A percentile compares a stretch with the other conserved stretches of the same genome.
phyloP scores from a whole-genome alignment of 805 yeast species.

The Candida michaelii region DNA sequence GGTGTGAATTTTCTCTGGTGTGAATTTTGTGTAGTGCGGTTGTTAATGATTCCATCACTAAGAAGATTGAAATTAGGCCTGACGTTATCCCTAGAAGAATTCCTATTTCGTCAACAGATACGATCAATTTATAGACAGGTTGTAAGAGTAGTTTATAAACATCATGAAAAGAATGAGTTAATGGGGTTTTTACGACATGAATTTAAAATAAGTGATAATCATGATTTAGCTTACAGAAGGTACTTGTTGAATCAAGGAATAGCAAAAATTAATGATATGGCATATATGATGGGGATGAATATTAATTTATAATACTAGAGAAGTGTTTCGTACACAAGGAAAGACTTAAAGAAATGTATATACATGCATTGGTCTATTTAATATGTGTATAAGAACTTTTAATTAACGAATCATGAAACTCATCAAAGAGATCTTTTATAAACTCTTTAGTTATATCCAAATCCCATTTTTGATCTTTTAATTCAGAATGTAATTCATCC shows the following conservation, averaged over 20 bases:
- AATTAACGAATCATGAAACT: conserved; percentile 13
- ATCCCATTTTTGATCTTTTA: conserved; percentile 2
- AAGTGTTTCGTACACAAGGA: background rate
- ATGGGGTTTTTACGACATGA: conserved; percentile 32
- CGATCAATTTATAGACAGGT: conserved; percentile 33
- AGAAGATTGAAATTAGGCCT: conserved; percentile 11
- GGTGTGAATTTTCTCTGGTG: too few relatives aligned
- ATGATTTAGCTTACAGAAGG: conserved; percentile 35
- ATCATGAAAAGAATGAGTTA: conserved; percentile 37
- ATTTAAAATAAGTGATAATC: conserved; percentile 27
- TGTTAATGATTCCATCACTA: conserved; percentile 2
- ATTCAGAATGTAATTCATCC: conserved; percentile 8
- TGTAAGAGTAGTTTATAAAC: conserved; percentile 32
- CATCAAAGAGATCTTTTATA: conserved; percentile 12
- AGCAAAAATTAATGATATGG: conserved; percentile 25
- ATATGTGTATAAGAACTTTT: conserved; percentile 12
- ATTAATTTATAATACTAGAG: conserved; percentile 6
- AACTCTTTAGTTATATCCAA: conserved; percentile 6
- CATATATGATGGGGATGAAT: conserved; percentile 21
- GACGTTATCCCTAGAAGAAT: conserved; percentile 37
- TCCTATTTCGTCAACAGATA: conserved; percentile 37
- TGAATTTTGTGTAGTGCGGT: too few relatives aligned
- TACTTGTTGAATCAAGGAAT: conserved; percentile 39
- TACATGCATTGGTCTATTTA: conserved; percentile 7
- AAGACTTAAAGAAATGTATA: background rate